A percentile compares a stretch with the other conserved stretches of the same genome.
Evolutionary conservation across 805 yeast genomes (phyloP).

Genomic region (Candida fluviatilis): DNA sequence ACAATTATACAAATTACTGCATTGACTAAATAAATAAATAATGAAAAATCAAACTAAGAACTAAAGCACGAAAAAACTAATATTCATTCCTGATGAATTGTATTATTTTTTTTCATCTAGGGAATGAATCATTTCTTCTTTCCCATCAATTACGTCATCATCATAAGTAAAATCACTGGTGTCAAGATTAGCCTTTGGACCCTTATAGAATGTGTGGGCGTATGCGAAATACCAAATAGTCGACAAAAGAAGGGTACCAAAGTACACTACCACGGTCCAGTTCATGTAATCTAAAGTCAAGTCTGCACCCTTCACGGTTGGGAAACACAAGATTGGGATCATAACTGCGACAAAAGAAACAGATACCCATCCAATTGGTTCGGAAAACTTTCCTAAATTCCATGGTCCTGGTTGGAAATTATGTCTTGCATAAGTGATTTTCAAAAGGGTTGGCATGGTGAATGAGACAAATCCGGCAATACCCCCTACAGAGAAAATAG

Average conservation of each 20-base stretch:
- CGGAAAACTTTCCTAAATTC: conserved; percentile 52
- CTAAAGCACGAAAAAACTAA: not conserved
- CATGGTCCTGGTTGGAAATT: conserved; percentile 64
- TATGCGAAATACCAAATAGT: conserved; percentile 46
- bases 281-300: conserved; percentile 47
- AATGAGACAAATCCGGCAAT: conserved; percentile 66
- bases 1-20: too few species aligned
- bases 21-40: not conserved
- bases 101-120: not conserved
- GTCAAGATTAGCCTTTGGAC: conserved; percentile 54
- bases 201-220: conserved; percentile 58
- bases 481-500: conserved; percentile 71
- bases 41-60: not conserved
- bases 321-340: conserved; percentile 62
- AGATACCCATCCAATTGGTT: conserved; percentile 47
- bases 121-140: conserved; percentile 1
- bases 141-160: conserved; percentile 7
- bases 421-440: conserved; percentile 50
- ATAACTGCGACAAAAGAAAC: conserved; percentile 47
- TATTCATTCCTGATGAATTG: conserved; percentile 1
- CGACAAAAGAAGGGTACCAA: conserved; percentile 55
- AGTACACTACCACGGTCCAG: conserved; percentile 61
- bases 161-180: conserved; percentile 23
- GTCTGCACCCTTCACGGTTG: conserved; percentile 32
- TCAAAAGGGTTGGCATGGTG: conserved; percentile 57